A percentile compares a stretch with the other conserved stretches of the same genome.
Conservation (phyloP, 176 grass and related monocot genomes). For the Rhynchospora pubera region DNA sequence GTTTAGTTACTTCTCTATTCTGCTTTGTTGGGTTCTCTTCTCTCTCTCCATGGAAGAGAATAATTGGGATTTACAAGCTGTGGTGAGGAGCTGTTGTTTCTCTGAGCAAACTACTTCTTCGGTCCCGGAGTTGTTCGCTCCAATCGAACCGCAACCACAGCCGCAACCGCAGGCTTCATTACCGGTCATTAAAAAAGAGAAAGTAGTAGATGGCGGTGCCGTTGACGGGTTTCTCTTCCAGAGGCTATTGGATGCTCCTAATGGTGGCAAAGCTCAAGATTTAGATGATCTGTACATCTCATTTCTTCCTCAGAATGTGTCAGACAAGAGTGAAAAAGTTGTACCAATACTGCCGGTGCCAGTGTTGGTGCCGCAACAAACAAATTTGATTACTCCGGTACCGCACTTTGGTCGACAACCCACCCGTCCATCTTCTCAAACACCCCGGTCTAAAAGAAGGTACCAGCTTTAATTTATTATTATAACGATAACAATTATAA, state of each 20-base stretch:
- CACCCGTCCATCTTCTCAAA: slow-evolving; percentile 23
- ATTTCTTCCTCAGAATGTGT: slow-evolving; percentile 21
- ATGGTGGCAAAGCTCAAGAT: background rate
- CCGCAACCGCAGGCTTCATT: background rate
- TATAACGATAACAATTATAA: background rate
- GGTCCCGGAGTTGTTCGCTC: background rate
- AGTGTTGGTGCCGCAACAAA: background rate
- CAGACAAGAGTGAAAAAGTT: background rate
- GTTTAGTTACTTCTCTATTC: background rate
- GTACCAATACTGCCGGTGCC: background rate
- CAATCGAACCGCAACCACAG: background rate
- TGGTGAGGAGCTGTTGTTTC: slow-evolving; percentile 35
- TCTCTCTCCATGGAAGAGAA: slow-evolving; percentile 20
- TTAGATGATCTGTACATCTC: slow-evolving; percentile 26
- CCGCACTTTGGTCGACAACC: slow-evolving; percentile 17
- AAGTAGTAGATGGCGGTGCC: background rate
- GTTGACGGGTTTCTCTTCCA: slow-evolving; percentile 18
- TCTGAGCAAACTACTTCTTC: background rate
- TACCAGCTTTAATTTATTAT: background rate
- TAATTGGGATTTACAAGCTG: slow-evolving; percentile 40
- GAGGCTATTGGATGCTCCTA: background rate
- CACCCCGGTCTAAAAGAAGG: slow-evolving; percentile 34
- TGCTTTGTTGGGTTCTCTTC: background rate
- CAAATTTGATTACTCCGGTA: background rate
- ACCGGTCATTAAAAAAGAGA: background rate